Base-by-base conservation (phyloP, 139 green algal species). In the Gonium pectorale region DNA sequence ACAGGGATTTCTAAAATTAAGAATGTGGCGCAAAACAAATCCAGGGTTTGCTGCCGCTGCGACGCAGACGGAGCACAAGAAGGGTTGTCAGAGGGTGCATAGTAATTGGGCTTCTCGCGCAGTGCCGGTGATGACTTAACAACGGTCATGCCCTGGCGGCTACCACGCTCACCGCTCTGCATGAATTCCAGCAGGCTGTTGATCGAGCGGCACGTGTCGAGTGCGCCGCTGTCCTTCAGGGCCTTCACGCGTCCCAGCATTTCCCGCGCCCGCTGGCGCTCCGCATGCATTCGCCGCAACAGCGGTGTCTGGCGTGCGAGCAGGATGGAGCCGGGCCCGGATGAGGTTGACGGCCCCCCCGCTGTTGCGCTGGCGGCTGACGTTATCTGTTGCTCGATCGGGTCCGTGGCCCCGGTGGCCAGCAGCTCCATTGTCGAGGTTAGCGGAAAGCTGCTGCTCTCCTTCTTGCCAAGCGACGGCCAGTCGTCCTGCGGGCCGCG, bases 401-500 rank as follows among this genome's bases (percentile, higher is more conserved):
- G 27, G 59, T 82, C 56, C 21, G 75, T 22, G 24, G 40, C 43
- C 5, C 75, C 75, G 13, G 75, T 72, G 27, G 59, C n/a, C 9
- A 82, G 31, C 19, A 84, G 62, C 44, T 84, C 8, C 62, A 84
- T 74, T 22, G 78, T 75, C 38, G 3, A 1, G 2, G 60, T 17
- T 3, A 84, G 31, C 43, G 62, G 78, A 33, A 84, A 84, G 7
- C 11, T 0, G 11, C 5, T 22, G 62, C 1, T 27, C 8, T 75
- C 62, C 9, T 33, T 29, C 43, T 63, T 63, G 41, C 31, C 37
- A 5, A 54, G 5, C 8, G 78, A 31, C 19, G 78, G 43, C 78
- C 78, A 84, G 19, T 84, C 78, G 46, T 84, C 78, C 73, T 81
- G 68, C 49, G 49, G 49, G n/a, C n/a, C n/a, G n/a, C n/a, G n/a